Evolutionary conservation across 768 basidiomycete species (phyloP).

Genomic region (Hemileccinum rubropunctum): DNA sequence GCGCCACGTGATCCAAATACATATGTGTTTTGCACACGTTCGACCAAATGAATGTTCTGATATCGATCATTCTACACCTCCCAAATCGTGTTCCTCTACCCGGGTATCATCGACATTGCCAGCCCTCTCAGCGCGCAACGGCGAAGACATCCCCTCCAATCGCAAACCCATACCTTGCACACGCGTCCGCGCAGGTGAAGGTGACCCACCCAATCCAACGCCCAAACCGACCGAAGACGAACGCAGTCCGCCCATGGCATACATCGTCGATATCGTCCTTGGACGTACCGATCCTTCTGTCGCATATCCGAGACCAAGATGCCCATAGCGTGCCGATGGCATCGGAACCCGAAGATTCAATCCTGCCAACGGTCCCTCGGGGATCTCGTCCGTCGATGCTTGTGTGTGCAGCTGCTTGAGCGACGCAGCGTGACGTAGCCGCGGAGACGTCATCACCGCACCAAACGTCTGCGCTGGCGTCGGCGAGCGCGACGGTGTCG

Average conservation of each 20-base stretch:
- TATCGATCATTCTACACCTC: constrained; percentile 21
- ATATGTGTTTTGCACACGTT: too few relatives aligned
- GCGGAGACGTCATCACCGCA: constrained; percentile 64
- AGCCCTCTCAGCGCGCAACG: not conserved
- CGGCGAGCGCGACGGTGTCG: constrained; percentile 39
- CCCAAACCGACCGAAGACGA: constrained; percentile 32
- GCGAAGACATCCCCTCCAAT: not conserved
- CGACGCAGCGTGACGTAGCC: constrained; percentile 50
- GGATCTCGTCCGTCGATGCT: constrained; percentile 1
- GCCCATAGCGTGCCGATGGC: constrained; percentile 33
- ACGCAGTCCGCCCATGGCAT: constrained; percentile 57
- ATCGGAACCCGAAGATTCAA: constrained; percentile 59
- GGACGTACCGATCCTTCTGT: constrained; percentile 34
- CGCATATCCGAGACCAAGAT: constrained; percentile 17
- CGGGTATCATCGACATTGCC: constrained; percentile 1
- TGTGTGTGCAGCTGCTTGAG: constrained; percentile 21
- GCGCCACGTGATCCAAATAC: not conserved
- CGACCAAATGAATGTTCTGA: too few relatives aligned
- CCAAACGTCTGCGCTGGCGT: constrained; percentile 61
- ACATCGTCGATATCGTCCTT: constrained; percentile 60
- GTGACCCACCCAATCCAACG: constrained; percentile 18
- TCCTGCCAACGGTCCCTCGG: constrained; percentile 36
- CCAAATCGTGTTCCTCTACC: constrained; percentile 10
- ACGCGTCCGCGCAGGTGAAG: constrained; percentile 8
- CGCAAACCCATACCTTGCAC: not conserved